phyloP scores from a whole-genome alignment of 108 stramenopile species.

The Aurantiochytrium sp. region DNA sequence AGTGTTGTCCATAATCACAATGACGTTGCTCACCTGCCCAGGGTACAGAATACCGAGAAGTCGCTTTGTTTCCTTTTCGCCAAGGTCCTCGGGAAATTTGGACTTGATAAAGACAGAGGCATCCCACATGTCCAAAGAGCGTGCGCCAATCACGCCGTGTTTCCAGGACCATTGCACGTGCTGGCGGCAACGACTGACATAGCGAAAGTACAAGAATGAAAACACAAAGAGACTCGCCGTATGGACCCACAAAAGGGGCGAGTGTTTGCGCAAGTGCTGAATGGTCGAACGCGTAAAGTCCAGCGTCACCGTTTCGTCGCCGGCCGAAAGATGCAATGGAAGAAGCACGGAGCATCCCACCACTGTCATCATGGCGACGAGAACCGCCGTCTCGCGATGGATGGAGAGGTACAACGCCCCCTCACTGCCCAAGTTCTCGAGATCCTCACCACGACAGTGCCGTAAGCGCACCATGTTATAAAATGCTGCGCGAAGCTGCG shows the following conservation, averaged over 20 bases:
- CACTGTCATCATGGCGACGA: neutral
- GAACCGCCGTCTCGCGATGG: neutral
- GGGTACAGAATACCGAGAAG: neutral
- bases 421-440: slow-evolving; percentile 9
- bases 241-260: neutral
- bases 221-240: neutral
- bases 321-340: neutral
- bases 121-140: neutral
- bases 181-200: neutral
- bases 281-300: neutral
- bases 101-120: slow-evolving; percentile 9
- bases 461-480: neutral
- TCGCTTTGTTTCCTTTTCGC: neutral
- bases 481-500: neutral
- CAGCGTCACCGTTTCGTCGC: neutral
- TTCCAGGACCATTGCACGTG: slow-evolving; percentile 16
- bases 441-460: neutral
- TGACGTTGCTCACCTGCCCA: neutral
- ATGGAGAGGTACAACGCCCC: neutral
- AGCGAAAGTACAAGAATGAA: neutral
- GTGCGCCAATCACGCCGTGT: neutral
- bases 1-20: neutral
- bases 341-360: neutral
- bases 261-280: slow-evolving; percentile 7
- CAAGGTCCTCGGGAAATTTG: neutral